Evolutionary conservation across 768 basidiomycete genomes (phyloP), one percentile per base, ranked within the genome.

Genomic region (Galerina marginata): DNA sequence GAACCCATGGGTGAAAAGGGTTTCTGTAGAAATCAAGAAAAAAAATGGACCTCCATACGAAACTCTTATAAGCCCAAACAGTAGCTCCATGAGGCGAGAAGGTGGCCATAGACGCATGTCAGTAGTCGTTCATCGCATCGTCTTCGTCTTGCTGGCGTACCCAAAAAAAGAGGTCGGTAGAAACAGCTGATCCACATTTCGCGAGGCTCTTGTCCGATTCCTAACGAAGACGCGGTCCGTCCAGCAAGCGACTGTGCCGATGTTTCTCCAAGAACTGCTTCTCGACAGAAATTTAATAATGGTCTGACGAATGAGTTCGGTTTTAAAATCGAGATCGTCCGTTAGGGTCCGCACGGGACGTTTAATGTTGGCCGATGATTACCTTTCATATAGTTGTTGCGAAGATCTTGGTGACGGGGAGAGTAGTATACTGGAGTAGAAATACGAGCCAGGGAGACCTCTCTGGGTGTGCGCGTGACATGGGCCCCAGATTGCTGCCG

Each of bases 121-220:
- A 38, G 49, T 23, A 14, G 53, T 40, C 40, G 11, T 42, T 42
- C 9, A 20, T 42, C 29, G 50, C 48, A 26, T 53, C 44, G 43
- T 42, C 14, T 29, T 26, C 56, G 46, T 45, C 48, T 42, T 44
- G 62, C 62, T 64, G 62, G 65, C 65, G 65, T 43, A 57, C 29
- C 52, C 60, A 44, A 54, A 66, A 56, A 48, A 53, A 61, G 57
- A 48, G 50, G 51, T 6, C 36, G 10, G 9, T 33, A 20, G 15
- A 55, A 60, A 48, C 65, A 67, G 51, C 56, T 67, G 65, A 67
- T 67, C 60, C 59, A 36, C 36, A 29, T 51, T 58, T 58, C 60
- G 60, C 47, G 60, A 61, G 56, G 60, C 54, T 54, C 43, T 33
- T 16, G 20, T 23, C 26, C 36, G 23, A 26, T 53, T 20, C 12